These are phyloP conservation scores for Globisporangium ultimum DNA, from an alignment of 352 stramenopile species.

Conservation along the genomic window DNA sequence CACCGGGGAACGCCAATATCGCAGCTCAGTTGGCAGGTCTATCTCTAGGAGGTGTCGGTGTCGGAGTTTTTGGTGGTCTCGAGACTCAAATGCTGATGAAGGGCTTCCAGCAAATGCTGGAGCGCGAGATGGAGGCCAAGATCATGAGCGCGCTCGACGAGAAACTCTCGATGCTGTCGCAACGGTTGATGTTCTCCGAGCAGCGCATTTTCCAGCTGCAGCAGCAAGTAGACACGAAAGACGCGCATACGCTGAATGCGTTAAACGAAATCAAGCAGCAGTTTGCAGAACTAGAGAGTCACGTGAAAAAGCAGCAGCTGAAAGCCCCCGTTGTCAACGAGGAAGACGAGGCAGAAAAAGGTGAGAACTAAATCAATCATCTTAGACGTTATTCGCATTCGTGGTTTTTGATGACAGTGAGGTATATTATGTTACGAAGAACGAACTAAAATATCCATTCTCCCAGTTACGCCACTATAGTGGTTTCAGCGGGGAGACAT, in stretches of 20 bases:
- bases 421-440: no score
- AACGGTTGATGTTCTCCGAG: slow-evolving; percentile 62
- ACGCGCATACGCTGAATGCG: slow-evolving; percentile 29
- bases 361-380: slow-evolving; percentile 1
- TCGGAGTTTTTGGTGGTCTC: slow-evolving; percentile 7
- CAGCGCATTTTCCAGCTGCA: slow-evolving; percentile 61
- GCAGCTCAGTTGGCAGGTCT: slow-evolving; percentile 10
- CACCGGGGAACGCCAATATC: background rate
- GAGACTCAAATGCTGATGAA: slow-evolving; percentile 43
- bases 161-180: slow-evolving; percentile 48
- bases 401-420: no score
- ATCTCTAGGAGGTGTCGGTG: background rate
- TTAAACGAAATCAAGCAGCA: slow-evolving; percentile 45
- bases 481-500: no score
- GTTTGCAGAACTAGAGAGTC: slow-evolving; percentile 30
- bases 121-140: slow-evolving; percentile 66
- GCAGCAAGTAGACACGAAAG: slow-evolving; percentile 43
- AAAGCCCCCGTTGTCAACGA: background rate
- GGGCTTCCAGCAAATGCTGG: slow-evolving; percentile 57
- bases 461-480: no score
- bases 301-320: slow-evolving; percentile 24
- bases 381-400: no score
- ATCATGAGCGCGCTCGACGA: slow-evolving; percentile 54
- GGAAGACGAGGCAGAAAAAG: background rate
- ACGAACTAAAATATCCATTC: no score